phyloP scores from a whole-genome alignment of 495 filamentous ascomycete species.

The Aspergillus wentii region DNA sequence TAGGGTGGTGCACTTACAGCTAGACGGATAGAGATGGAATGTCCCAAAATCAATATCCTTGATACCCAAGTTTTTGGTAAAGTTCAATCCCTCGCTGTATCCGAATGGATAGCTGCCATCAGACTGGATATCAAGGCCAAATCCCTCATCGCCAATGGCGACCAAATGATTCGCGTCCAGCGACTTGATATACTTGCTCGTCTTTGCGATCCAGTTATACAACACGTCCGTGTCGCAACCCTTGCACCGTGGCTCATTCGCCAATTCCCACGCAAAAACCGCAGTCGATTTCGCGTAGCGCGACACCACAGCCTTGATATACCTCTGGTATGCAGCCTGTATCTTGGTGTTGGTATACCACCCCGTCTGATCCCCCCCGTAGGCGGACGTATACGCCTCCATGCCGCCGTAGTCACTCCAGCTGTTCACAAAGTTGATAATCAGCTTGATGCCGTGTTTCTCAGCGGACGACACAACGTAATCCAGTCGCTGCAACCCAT shows the following conservation, averaged over 20 bases:
- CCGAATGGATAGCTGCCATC: constrained; percentile 57
- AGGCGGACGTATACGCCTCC: constrained; percentile 51
- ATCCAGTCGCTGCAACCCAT: constrained; percentile 64
- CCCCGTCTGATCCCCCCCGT: constrained; percentile 40
- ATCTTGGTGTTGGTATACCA: constrained; percentile 55
- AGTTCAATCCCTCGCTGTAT: constrained; percentile 58
- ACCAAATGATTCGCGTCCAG: constrained; percentile 65
- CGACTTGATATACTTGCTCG: constrained; percentile 57
- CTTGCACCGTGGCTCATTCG: constrained; percentile 67
- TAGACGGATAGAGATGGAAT: constrained; percentile 61
- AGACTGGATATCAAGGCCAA: constrained; percentile 32
- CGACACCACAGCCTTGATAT: constrained; percentile 57
- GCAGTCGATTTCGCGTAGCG: constrained; percentile 53
- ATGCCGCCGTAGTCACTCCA: constrained; percentile 67
- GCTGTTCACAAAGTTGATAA: constrained; percentile 55
- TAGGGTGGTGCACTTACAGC: constrained; percentile 39
- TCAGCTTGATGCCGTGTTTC: constrained; percentile 53
- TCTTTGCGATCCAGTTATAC: constrained; percentile 57
- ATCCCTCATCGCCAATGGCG: constrained; percentile 54
- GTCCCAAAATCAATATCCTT: constrained; percentile 60
- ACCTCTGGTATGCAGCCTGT: constrained; percentile 56
- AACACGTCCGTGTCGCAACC: constrained; percentile 54
- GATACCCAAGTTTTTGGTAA: constrained; percentile 53
- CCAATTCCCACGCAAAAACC: constrained; percentile 68
- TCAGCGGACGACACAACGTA: constrained; percentile 59